Evolutionary conservation across 768 basidiomycete genomes (phyloP).

Genomic region (Amanita rimosa): DNA sequence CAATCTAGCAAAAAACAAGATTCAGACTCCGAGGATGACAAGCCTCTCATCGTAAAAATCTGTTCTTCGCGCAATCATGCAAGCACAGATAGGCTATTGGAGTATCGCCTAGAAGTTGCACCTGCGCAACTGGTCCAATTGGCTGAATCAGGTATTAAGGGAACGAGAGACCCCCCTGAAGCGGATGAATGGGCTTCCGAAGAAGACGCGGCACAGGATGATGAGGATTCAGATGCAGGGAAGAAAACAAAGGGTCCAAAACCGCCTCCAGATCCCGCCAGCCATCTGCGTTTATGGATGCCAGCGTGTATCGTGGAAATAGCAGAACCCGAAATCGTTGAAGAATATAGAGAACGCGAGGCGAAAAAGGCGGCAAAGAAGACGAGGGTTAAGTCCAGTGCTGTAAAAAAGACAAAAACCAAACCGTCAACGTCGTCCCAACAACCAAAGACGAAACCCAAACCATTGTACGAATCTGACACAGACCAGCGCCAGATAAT

Average conservation of each 20-base stretch:
- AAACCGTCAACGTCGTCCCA: slow-evolving; percentile 4
- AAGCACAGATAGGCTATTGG: slow-evolving; percentile 59
- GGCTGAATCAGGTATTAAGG: slow-evolving; percentile 55
- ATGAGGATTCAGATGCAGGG: slow-evolving; percentile 14
- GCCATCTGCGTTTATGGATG: slow-evolving; percentile 64
- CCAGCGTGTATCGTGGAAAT: slow-evolving; percentile 67
- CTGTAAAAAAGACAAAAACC: slow-evolving; percentile 10
- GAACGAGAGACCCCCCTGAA: slow-evolving; percentile 37
- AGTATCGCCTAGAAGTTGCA: slow-evolving; percentile 73
- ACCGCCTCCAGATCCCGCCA: slow-evolving; percentile 39
- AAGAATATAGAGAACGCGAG: slow-evolving; percentile 42
- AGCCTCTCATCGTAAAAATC: slow-evolving; percentile 50
- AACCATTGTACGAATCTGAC: not conserved
- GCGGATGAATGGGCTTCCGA: slow-evolving; percentile 37
- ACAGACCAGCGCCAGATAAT: not conserved
- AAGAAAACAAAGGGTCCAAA: slow-evolving; percentile 19
- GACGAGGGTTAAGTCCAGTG: slow-evolving; percentile 12
- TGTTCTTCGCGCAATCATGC: slow-evolving; percentile 54
- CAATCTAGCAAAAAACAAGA: slow-evolving; percentile 10
- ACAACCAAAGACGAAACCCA: not conserved
- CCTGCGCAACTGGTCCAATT: slow-evolving; percentile 56
- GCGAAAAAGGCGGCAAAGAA: slow-evolving; percentile 41
- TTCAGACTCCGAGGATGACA: slow-evolving; percentile 21
- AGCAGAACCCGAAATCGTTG: slow-evolving; percentile 55
- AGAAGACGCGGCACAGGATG: slow-evolving; percentile 34